Evolutionary conservation across 2,329 filamentous ascomycete genomes (phyloP), one percentile per base, ranked within the genome.

Genomic region (Orbilia ellipsospora): DNA sequence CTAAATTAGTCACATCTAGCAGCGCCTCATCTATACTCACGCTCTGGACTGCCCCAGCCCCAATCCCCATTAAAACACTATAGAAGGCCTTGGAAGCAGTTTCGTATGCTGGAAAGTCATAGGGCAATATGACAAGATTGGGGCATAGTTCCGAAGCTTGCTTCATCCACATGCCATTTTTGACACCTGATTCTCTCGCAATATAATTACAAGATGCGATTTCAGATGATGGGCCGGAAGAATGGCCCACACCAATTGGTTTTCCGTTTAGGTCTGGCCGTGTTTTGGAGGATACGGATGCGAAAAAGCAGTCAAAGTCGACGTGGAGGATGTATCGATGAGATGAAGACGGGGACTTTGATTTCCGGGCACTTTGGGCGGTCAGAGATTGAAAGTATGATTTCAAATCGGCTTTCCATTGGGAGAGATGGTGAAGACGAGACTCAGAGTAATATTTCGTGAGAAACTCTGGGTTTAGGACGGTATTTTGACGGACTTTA

Each of bases 81-180:
- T 99, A 99, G 79, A 99, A 99, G 1, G 88, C 86, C 67, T 88
- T 87, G 80, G 95, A 99, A 0, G 94, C 93, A 73, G 94, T 91
- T 84, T 99, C 95, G 79, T 99, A 99, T 0, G 90, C 94, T 1
- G 92, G 90, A 80, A 98, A 99, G 80, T 99, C 94, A 79, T 99
- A 99, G 0, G 94, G 92, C n/a, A 99, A 81, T 1, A 98, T 90
- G 78, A 96, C 93, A 16, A 99, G 85, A 20, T 93, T 88, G 0
- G 94, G 90, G 80, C 93, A 99, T 16, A 95, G 82, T 78, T 95
- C 90, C 73, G 90, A 85, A 0, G 95, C 95, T 40, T 87, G 87
- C 81, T 94, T 96, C 94, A 99, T 98, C 95, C 96, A 99, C 95
- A 98, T 99, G 44, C 96, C 96, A 79, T 99, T 99, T 81, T 94